Base-by-base conservation (phyloP, 768 basidiomycete species). In the Dictyophora rubrovolvata region DNA sequence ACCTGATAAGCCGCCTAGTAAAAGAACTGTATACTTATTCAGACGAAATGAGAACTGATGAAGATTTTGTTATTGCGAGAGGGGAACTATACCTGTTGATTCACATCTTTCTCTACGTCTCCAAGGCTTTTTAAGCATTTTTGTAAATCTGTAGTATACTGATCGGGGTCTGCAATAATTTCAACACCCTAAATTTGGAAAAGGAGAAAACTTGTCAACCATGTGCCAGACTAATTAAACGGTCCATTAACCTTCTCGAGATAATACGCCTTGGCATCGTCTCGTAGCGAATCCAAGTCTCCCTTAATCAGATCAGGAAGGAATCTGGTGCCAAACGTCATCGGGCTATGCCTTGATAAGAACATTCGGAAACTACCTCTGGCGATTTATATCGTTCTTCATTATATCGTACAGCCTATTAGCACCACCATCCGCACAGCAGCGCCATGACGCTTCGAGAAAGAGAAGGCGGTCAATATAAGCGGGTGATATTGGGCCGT, bases 61-160 rank as follows among this genome's bases (percentile, higher is more conserved):
- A 10, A 36, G 21, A 14, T 18, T 9, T n/a, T 60, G 35, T 46
- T 49, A 7, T 28, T 3, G 4, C 4, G 28, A 2, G 7, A 28
- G 2, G 28, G 28, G 7, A 50, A 36, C 20, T 52, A 10, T 22
- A 81, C 83, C 63, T 72, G 62, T 55, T 63, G 66, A 8, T 69
- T 69, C 50, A 77, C 74, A 1, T 63, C 62, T 17, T 64, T 60
- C 65, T 93, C 90, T 60, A 75, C 77, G 55, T 80, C 79, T 52
- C 80, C 69, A 2, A 97, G 67, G 5, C 83, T 77, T 6, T 64
- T 50, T 1, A 98, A 72, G 65, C 93, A 98, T 71, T 99, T 99
- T 87, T 90, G 92, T 60, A 99, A 78, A 69, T 99, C 96, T 0
- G 95, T 98, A n/a, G 91, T 80, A 67, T 91, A 71, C 68, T 92